Base-by-base conservation (phyloP, 208 protist genomes). In the Leishmania tropica region DNA sequence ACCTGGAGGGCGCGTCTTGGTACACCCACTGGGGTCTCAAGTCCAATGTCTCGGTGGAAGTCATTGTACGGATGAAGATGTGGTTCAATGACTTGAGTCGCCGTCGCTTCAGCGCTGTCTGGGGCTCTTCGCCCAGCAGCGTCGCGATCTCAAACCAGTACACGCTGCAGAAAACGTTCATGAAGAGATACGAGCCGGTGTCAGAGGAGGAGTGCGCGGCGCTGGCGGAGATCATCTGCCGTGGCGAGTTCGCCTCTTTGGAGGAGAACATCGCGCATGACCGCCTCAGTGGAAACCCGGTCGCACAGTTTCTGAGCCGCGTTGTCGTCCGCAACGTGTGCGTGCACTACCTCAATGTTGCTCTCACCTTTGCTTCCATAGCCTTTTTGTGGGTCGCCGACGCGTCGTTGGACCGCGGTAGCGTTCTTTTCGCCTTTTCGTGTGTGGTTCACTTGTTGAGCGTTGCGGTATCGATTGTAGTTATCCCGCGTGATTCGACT, bases 1-100 rank as follows among this genome's bases (percentile, higher is more conserved):
- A 95, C 85, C 68, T 96, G 19, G 93, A 96, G 79, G 91, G 93
- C 48, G 75, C 79, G 10, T 78, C 83, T 47, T 96, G 91, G 91
- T 95, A 91, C 83, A 82, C 83, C 0, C 87, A 91, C 75, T 94
- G 93, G 91, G 56, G 86, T 17, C 77, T 96, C 17, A 87, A 67
- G 42, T 78, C 76, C 40, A 83, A 76, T 10, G 71, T 96, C 24
- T 84, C 89, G 1, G 82, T 87, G 28, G 83, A 79, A 24, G 84
- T 90, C 58, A 81, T 82, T 83, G 76, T 92, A 72, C 83, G 85
- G 47, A 81, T 93, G 35, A 89, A 89, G 75, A 85, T 93, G 76
- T 92, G 85, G 91, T 68, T 86, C 19, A 85, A 86, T 60, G 86
- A 89, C 72, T 71, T 81, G 62, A 71, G 84, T 24, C 84, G 89